phyloP scores from a whole-genome alignment of 805 yeast species.

The Teunomyces cretensis region DNA sequence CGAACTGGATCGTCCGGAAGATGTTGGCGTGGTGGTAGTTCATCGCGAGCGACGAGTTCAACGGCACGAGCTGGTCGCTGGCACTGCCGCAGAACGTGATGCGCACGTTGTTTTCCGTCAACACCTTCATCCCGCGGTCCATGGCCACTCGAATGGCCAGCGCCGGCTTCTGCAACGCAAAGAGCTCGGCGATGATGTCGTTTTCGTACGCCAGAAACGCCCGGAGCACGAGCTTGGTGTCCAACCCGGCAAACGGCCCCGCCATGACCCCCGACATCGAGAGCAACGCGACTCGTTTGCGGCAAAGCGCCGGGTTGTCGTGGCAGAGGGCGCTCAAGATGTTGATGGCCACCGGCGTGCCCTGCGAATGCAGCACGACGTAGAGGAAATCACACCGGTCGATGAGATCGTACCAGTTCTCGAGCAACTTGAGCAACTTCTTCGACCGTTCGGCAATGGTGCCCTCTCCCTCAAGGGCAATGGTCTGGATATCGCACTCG shows the following conservation, averaged over 20 bases:
- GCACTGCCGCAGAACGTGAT: slow-evolving; percentile 33
- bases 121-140: slow-evolving; percentile 15
- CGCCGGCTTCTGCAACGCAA: slow-evolving; percentile 29
- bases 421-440: slow-evolving; percentile 22
- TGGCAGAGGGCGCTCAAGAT: slow-evolving; percentile 22
- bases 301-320: not conserved
- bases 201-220: slow-evolving; percentile 38
- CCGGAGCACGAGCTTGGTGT: slow-evolving; percentile 35
- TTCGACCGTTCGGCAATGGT: slow-evolving; percentile 28
- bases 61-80: slow-evolving; percentile 38
- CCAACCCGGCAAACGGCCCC: slow-evolving; percentile 35
- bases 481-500: slow-evolving; percentile 28
- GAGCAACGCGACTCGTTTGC: slow-evolving; percentile 26
- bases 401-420: slow-evolving; percentile 33
- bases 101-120: slow-evolving; percentile 30
- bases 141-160: slow-evolving; percentile 18
- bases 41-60: slow-evolving; percentile 30
- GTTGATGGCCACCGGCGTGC: slow-evolving; percentile 32
- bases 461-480: slow-evolving; percentile 44
- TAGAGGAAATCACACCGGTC: slow-evolving; percentile 31
- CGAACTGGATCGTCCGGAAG: slow-evolving; percentile 26
- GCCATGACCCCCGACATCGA: slow-evolving; percentile 33
- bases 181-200: slow-evolving; percentile 34
- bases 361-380: slow-evolving; percentile 34
- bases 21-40: slow-evolving; percentile 38